Evolutionary conservation across 441 rosid species (phyloP).

Genomic region (Brassica balearica): DNA sequence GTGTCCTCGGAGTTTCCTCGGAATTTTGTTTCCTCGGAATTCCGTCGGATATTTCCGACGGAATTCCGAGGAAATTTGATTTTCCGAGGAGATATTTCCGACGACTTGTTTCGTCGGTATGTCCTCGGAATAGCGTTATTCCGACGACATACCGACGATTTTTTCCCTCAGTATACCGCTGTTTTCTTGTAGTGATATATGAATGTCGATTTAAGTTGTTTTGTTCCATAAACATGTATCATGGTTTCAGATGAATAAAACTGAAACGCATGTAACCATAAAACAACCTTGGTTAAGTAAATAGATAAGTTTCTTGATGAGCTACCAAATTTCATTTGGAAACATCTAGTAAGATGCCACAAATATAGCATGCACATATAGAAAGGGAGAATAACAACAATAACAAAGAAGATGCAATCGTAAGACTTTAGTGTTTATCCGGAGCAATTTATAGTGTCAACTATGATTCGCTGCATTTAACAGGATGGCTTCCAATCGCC

Average conservation of each 20-base stretch:
- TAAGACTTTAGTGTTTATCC: not conserved
- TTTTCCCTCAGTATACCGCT: too few relatives aligned
- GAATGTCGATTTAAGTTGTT: not conserved
- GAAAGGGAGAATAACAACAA: not conserved
- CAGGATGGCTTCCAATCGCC: not conserved
- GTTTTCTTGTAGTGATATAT: too few relatives aligned
- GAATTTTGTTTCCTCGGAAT: too few relatives aligned
- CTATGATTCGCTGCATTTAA: not conserved
- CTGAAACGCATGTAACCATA: not conserved
- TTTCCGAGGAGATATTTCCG: too few relatives aligned
- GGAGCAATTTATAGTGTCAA: not conserved
- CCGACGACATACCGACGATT: too few relatives aligned
- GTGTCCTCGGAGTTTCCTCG: too few relatives aligned
- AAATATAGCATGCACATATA: constrained; percentile 9
- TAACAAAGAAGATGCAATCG: not conserved
- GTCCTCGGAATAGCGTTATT: too few relatives aligned
- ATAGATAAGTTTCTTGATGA: constrained; percentile 92
- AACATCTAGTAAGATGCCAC: constrained; percentile 15
- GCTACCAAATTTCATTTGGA: constrained; percentile 50
- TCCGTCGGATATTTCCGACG: too few relatives aligned
- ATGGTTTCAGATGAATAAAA: not conserved
- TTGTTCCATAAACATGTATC: not conserved
- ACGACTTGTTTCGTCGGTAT: too few relatives aligned
- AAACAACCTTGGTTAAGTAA: constrained; percentile 85
- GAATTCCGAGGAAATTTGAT: too few relatives aligned